Evolutionary conservation across 441 rosid genomes (phyloP).

Genomic region (Croton setiger): DNA sequence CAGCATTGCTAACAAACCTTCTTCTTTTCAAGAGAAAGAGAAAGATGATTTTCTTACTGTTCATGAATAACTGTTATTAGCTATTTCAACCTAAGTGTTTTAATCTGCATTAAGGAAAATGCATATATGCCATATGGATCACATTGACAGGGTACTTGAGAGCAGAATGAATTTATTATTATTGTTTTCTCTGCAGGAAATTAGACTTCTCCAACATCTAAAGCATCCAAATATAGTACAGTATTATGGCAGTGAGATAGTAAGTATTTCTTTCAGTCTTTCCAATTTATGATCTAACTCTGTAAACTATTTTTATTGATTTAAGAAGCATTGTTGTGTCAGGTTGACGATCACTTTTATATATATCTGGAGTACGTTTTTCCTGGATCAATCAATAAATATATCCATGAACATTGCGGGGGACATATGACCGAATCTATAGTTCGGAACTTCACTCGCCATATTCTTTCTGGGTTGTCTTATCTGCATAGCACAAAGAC

Average conservation of each 20-base stretch:
- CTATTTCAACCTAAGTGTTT: not conserved
- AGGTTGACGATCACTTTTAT: constrained; percentile 81
- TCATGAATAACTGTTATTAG: not conserved
- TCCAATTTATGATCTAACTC: not conserved
- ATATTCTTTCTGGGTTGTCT: constrained; percentile 83
- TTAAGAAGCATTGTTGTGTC: constrained; percentile 18
- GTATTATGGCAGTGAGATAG: constrained; percentile 88
- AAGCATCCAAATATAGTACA: constrained; percentile 97
- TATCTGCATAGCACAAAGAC: constrained; percentile 84
- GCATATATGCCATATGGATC: not conserved
- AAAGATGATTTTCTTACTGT: not conserved
- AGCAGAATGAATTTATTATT: not conserved
- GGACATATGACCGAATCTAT: constrained; percentile 77
- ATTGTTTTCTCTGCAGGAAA: constrained; percentile 50
- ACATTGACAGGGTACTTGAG: not conserved
- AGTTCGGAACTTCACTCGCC: constrained; percentile 91
- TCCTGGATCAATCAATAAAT: constrained; percentile 92
- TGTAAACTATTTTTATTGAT: constrained; percentile 15
- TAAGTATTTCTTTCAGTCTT: constrained; percentile 37
- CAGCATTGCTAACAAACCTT: not conserved
- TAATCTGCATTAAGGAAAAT: not conserved
- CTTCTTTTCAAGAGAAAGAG: not conserved
- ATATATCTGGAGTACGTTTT: constrained; percentile 86
- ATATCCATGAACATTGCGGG: constrained; percentile 72
- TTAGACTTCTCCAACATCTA: constrained; percentile 70